Evolutionary conservation across 75 land plant genomes (phyloP).

Genomic region (Sequoiadendron giganteum): DNA sequence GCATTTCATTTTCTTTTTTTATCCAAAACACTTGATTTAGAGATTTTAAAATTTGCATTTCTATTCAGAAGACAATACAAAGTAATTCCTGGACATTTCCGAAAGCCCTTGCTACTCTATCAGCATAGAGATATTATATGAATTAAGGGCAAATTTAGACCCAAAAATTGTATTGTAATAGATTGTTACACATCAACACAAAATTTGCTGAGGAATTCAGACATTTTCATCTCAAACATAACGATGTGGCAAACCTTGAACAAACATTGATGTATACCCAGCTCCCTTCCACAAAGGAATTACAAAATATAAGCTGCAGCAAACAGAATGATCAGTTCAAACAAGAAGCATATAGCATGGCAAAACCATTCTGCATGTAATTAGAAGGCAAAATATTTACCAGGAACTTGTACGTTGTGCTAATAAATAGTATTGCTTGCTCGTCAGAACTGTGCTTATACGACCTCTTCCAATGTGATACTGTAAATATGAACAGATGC

Average conservation of each 20-base stretch:
- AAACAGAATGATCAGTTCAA: slow-evolving; percentile 9
- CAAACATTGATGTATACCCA: slow-evolving; percentile 81
- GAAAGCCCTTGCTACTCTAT: background rate
- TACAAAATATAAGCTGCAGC: slow-evolving; percentile 83
- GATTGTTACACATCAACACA: background rate
- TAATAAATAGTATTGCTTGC: slow-evolving; percentile 51
- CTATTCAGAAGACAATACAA: background rate
- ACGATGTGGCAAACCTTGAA: slow-evolving; percentile 56
- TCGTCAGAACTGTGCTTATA: slow-evolving; percentile 68
- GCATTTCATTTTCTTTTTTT: background rate
- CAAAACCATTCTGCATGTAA: background rate
- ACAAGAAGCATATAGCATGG: slow-evolving; percentile 7
- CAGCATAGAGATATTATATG: background rate
- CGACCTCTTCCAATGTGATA: slow-evolving; percentile 95
- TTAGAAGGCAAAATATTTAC: slow-evolving; percentile 27
- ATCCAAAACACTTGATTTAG: background rate
- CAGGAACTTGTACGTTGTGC: slow-evolving; percentile 71
- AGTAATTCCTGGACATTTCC: background rate
- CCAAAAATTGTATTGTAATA: background rate
- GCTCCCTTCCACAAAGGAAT: slow-evolving; percentile 77
- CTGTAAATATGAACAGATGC: slow-evolving; percentile 26
- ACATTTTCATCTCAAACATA: background rate
- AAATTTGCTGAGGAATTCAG: background rate
- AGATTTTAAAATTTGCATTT: background rate
- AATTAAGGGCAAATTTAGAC: background rate